Evolutionary conservation across 169 alveolate genomes (phyloP), one percentile per base, ranked within the genome.

Genomic region (Plasmodium vivax): DNA sequence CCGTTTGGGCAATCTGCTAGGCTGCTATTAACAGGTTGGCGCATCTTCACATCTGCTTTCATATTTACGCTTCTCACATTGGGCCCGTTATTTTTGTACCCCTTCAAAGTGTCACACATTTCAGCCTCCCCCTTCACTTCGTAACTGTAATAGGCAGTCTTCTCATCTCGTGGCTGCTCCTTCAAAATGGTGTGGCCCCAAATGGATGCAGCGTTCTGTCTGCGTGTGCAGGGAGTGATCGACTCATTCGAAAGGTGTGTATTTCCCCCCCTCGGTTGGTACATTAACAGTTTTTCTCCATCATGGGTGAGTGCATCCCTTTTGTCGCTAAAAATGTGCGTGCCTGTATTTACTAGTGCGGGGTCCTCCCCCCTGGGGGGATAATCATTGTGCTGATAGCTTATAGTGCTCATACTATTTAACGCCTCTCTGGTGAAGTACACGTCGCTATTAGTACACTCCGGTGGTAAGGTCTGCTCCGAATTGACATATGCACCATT

Each of bases 381-480:
- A 54, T 82, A 30, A 9, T 32, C 36, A 4, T 56, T 2, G 43
- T 56, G 41, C 7, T 51, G 43, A 82, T 10, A 82, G 71, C 71
- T 51, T 73, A 82, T 30, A 51, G 38, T 30, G 75, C 72, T 82
- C 14, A 23, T 54, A 58, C 71, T 82, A 54, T 58, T 82, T 34
- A 54, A 54, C n/a, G 71, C 68, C 45, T 45, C 71, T 80, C 45
- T 80, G 27, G 41, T 80, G 56, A 30, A 8, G 34, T 80, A 30
- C 34, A 36, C n/a, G 47, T 56, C 90, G 38, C 12, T 82, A 32
- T 41, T 23, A 30, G 54, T 73, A 54, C 19, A 4, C 54, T 82
- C 90, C 23, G 27, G 19, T n/a, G 71, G 14, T 36, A 81, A 81
- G 14, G 91, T 82, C 54, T 51, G 91, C 72, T 82, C 45, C 43